Conservation (phyloP, 768 basidiomycete species). For the Megacollybia marginata region DNA sequence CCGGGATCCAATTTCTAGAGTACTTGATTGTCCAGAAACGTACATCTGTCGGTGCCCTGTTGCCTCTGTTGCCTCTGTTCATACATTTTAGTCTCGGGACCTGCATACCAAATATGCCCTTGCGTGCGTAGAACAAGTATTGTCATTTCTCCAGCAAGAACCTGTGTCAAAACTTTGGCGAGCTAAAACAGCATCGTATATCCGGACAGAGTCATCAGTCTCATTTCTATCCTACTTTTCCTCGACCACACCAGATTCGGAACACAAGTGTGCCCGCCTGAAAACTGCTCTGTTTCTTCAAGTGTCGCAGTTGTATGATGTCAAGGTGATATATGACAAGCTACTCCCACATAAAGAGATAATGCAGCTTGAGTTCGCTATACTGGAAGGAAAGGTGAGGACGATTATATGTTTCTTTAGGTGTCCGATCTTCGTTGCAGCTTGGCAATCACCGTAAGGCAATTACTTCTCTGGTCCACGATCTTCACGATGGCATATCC, state of each 20-base stretch:
- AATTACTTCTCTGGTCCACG: slow-evolving; percentile 58
- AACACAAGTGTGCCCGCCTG: slow-evolving; percentile 63
- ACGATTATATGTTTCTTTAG: background rate
- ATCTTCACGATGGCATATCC: slow-evolving; percentile 64
- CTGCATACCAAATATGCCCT: slow-evolving; percentile 64
- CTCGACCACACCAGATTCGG: slow-evolving; percentile 76
- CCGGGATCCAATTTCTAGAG: slow-evolving; percentile 71
- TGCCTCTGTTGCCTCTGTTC: background rate
- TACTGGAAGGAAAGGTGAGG: slow-evolving; percentile 70
- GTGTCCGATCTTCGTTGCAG: slow-evolving; percentile 11
- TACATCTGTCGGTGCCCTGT: slow-evolving; percentile 37
- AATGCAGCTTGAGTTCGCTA: slow-evolving; percentile 66
- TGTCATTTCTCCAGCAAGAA: slow-evolving; percentile 42
- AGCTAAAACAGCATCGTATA: slow-evolving; percentile 36
- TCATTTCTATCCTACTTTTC: slow-evolving; percentile 72
- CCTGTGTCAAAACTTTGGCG: slow-evolving; percentile 55
- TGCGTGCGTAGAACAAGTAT: slow-evolving; percentile 47
- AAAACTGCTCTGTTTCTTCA: slow-evolving; percentile 78
- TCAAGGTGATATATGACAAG: slow-evolving; percentile 32
- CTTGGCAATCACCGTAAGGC: slow-evolving; percentile 55
- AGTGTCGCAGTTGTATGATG: slow-evolving; percentile 64
- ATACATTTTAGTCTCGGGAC: slow-evolving; percentile 38
- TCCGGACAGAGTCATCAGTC: slow-evolving; percentile 18
- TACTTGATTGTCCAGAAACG: slow-evolving; percentile 69
- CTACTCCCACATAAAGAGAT: slow-evolving; percentile 42